These are phyloP conservation scores for Mortierella antarctica DNA, from an alignment of 192 early-diverging fungal species.

Conservation along the genomic window DNA sequence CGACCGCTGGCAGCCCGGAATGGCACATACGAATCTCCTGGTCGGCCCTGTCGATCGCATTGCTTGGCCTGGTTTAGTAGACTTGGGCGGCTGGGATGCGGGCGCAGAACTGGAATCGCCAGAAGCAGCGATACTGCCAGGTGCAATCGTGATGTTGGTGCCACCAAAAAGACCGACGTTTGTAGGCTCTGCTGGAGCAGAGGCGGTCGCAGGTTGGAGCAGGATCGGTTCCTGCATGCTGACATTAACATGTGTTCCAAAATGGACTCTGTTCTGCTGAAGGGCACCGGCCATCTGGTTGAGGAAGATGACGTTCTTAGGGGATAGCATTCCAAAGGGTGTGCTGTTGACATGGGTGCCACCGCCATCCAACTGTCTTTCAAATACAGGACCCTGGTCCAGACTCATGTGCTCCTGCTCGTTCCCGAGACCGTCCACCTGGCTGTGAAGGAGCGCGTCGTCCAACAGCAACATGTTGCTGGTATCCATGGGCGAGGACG, in stretches of 20 bases:
- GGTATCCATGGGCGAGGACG: slow-evolving; percentile 33
- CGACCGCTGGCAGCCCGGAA: slow-evolving; percentile 15
- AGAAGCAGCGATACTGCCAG: neutral
- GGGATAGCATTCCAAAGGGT: slow-evolving; percentile 5
- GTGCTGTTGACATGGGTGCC: neutral
- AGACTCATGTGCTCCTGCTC: slow-evolving; percentile 11
- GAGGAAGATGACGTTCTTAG: slow-evolving; percentile 14
- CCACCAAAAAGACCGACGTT: too few species aligned
- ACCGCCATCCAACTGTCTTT: neutral
- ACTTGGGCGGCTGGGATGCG: neutral
- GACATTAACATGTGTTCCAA: slow-evolving; percentile 25
- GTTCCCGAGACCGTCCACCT: slow-evolving; percentile 6
- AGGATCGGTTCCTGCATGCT: slow-evolving; percentile 4
- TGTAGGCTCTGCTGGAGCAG: neutral
- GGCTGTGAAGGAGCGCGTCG: slow-evolving; percentile 15
- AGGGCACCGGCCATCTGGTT: slow-evolving; percentile 5
- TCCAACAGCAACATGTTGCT: slow-evolving; percentile 21
- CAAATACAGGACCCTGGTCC: neutral
- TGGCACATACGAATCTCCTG: slow-evolving; percentile 27
- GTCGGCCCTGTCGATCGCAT: neutral
- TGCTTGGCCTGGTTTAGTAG: neutral
- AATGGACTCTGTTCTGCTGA: slow-evolving; percentile 18
- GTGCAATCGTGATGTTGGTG: neutral
- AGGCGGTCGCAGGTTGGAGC: slow-evolving; percentile 3
- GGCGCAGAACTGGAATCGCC: neutral